A percentile compares a stretch with the other conserved stretches of the same genome.
These are phyloP conservation scores for Rasamsonia emersonii DNA, from an alignment of 2,329 filamentous ascomycete genomes.

Conservation along the genomic window DNA sequence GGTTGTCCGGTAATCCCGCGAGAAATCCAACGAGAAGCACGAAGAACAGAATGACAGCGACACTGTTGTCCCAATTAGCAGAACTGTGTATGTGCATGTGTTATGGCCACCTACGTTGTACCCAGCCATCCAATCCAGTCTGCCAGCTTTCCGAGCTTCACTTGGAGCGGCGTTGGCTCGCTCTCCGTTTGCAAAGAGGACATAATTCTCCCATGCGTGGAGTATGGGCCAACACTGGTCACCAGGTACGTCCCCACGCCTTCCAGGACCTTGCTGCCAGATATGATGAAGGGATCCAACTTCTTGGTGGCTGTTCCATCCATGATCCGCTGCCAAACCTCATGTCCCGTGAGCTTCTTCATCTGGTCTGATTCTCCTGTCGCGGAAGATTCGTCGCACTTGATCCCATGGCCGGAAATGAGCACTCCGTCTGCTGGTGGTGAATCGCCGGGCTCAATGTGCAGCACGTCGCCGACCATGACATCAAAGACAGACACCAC, in stretches of 20 bases:
- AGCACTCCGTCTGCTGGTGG: constrained; percentile 64
- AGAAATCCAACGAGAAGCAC: constrained; percentile 82
- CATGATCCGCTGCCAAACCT: constrained; percentile 50
- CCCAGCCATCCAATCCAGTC: constrained; percentile 71
- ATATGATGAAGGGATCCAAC: constrained; percentile 68
- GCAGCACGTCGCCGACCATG: constrained; percentile 60
- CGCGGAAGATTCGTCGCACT: constrained; percentile 65
- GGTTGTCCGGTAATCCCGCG: constrained; percentile 51
- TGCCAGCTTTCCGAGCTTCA: constrained; percentile 65
- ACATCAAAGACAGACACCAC: constrained; percentile 59
- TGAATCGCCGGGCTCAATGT: constrained; percentile 61
- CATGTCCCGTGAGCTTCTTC: constrained; percentile 55
- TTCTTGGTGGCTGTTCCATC: constrained; percentile 46
- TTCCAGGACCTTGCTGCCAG: constrained; percentile 69
- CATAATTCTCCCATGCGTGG: constrained; percentile 66
- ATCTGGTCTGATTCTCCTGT: constrained; percentile 67
- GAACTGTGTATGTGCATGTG: constrained; percentile 7
- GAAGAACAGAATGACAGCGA: constrained; percentile 72
- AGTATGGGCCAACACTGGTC: constrained; percentile 65
- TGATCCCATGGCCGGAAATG: constrained; percentile 56
- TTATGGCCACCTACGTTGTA: constrained; percentile 43
- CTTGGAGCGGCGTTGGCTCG: constrained; percentile 67
- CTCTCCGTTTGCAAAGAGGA: constrained; percentile 65
- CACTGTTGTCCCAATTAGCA: constrained; percentile 18
- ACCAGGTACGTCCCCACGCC: constrained; percentile 67